A percentile compares a stretch with the other conserved stretches of the same genome.
These are phyloP conservation scores for Eurotiales sp. DNA, from an alignment of 2,329 filamentous ascomycete species.

Conservation along the genomic window DNA sequence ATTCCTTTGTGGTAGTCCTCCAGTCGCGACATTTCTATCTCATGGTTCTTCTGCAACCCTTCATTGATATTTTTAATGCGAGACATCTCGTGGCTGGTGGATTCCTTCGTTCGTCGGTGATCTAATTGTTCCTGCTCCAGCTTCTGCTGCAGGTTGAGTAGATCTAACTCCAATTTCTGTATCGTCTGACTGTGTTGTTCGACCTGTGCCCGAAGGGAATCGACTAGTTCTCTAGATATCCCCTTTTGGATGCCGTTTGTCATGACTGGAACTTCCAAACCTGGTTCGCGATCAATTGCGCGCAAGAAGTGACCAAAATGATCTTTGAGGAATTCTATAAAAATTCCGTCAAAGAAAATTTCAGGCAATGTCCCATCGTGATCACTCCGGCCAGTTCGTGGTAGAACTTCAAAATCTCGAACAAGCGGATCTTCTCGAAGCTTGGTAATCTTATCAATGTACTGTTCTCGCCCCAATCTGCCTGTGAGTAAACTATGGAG, in stretches of 20 bases:
- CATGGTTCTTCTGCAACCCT: slow-evolving; percentile 64
- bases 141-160: slow-evolving; percentile 53
- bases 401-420: slow-evolving; percentile 83
- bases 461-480: slow-evolving; percentile 78
- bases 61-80: slow-evolving; percentile 66
- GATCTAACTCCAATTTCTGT: slow-evolving; percentile 54
- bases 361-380: slow-evolving; percentile 62
- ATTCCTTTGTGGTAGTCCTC: slow-evolving; percentile 50
- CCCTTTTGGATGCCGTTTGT: slow-evolving; percentile 79
- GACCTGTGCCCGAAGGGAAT: slow-evolving; percentile 73
- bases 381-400: slow-evolving; percentile 60
- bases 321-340: slow-evolving; percentile 93
- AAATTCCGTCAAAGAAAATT: slow-evolving; percentile 79
- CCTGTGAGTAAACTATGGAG: slow-evolving; percentile 74
- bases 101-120: slow-evolving; percentile 63
- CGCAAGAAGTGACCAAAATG: slow-evolving; percentile 83
- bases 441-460: slow-evolving; percentile 74
- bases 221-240: slow-evolving; percentile 89
- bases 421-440: slow-evolving; percentile 74
- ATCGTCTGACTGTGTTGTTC: slow-evolving; percentile 65
- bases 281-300: slow-evolving; percentile 87
- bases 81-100: slow-evolving; percentile 51
- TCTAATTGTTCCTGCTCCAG: slow-evolving; percentile 70
- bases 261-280: slow-evolving; percentile 76
- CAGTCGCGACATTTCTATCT: slow-evolving; percentile 56